Evolutionary conservation across 2,329 filamentous ascomycete species (phyloP), one percentile per base, ranked within the genome.

Genomic region (Fusarium sp.): DNA sequence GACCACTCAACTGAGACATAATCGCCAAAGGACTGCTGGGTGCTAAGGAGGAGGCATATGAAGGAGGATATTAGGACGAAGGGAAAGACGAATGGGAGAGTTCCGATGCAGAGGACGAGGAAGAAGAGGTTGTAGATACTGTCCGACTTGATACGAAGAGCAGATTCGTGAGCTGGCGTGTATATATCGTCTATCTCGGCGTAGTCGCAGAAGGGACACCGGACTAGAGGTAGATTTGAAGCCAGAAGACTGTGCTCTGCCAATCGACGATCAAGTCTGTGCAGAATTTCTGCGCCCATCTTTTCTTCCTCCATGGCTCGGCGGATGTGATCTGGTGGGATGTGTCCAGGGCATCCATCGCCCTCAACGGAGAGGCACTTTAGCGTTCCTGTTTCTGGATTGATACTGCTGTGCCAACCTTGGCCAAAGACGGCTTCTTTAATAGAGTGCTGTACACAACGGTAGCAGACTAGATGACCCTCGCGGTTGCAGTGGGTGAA

Each of bases 381-480:
- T 55, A 98, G 84, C 0, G 93, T 94, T 37, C 92, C 92, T 37
- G 85, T 88, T 61, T 89, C 85, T 28, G 88, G 80, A 75, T 96
- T 87, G 72, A 98, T 91, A 73, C 89, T 96, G 62, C 92, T 90
- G 49, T 89, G 88, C 93, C 95, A 98, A 53, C 93, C 93, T 78
- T 98, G 96, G 0, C 96, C 96, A 77, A 97, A 98, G 0, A 98
- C 83, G 3, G 94, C 94, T 77, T 98, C 95, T 49, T 91, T 92
- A 62, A 95, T 86, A 13, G 94, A 91, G 69, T 92, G 89, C 68
- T 91, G 91, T 50, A 98, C 90, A 79, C 96, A 98, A 44, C 88
- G 88, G 79, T 94, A 91, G 80, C 93, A 96, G 56, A 95, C 85
- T 76, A 92, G 87, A 80, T 96, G 93, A 3, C 88, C 89, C 5